Conservation (phyloP, 1,284 basidiomycete species). For the Abortiporus biennis region DNA sequence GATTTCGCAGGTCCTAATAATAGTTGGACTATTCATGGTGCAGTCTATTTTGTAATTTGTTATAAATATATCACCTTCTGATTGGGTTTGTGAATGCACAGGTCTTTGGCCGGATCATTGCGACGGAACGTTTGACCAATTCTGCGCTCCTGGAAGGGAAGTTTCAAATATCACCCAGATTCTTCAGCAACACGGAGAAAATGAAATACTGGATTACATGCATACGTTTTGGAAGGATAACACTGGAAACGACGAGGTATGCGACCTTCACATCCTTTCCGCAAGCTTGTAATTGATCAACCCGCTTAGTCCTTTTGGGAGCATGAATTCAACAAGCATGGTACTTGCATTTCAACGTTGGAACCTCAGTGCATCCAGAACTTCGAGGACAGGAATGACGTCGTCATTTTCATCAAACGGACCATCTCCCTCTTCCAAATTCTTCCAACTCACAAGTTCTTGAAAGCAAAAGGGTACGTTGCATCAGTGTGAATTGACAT, state of each 20-base stretch:
- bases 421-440: slow-evolving; percentile 9
- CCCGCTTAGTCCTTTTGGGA: background rate
- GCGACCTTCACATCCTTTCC: background rate
- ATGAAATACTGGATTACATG: slow-evolving; percentile 9
- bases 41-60: background rate
- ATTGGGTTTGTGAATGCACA: background rate
- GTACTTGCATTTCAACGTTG: slow-evolving; percentile 10
- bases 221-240: slow-evolving; percentile 9
- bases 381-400: slow-evolving; percentile 7
- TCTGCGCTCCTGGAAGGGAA: slow-evolving; percentile 6
- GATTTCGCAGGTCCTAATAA: slow-evolving; percentile 7
- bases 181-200: slow-evolving; percentile 4
- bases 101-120: slow-evolving; percentile 11
- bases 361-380: slow-evolving; percentile 10
- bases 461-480: slow-evolving; percentile 8
- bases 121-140: slow-evolving; percentile 9
- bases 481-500: background rate
- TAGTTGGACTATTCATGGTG: slow-evolving; percentile 10
- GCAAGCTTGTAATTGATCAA: background rate
- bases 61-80: background rate
- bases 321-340: slow-evolving; percentile 1
- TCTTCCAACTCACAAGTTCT: slow-evolving; percentile 8
- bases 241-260: slow-evolving; percentile 11
- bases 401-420: slow-evolving; percentile 10
- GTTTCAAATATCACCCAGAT: slow-evolving; percentile 9